Evolutionary conservation across 306 rosid species (phyloP), one percentile per base, ranked within the genome.

Genomic region (Canavalia gladiata): DNA sequence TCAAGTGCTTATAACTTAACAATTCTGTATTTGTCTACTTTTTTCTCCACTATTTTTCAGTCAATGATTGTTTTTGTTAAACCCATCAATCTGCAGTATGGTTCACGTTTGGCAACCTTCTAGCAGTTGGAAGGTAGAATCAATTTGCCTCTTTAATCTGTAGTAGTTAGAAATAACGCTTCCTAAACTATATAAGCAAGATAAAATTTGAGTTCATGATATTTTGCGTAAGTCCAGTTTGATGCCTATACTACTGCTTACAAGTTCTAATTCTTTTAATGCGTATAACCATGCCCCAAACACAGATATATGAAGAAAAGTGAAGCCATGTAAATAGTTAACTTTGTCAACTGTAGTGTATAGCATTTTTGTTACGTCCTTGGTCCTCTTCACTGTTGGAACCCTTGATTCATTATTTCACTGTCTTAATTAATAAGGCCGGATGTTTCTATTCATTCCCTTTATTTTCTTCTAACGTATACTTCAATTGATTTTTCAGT

Each of bases 121-220:
- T 91, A 84, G 99, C 99, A 33, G 91, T 93, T 76, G 99, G 99
- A 90, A 95, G 99, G 99, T 95, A 87, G 75, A 84, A 84, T 72
- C 71, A 81, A 75, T 80, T 55, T 75, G 54, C 55, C 50, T 70
- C 68, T 11, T 68, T 81, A 31, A 55, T 42, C 10, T 46, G 2
- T 81, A 80, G 63, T 52, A 30, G 30, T 81, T 49, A 78, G 56
- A 76, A 62, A 31, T 67, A 54, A 79, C 51, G 66, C 45, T 41
- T 73, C 25, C 30, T 39, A 0, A 37, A 8, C 51, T 43, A 6
- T 41, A 47, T 9, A 75, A 39, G 37, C 68, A 54, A 49, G 28
- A 47, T 25, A 77, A 65, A 31, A 33, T 43, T 58, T 37, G 67
- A 74, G 73, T 49, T 35, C 18, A 28, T 60, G 37, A 7, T 51